Evolutionary conservation across 176 grass and related monocot genomes (phyloP), one percentile per base, ranked within the genome.

Genomic region (Musa beccarii): DNA sequence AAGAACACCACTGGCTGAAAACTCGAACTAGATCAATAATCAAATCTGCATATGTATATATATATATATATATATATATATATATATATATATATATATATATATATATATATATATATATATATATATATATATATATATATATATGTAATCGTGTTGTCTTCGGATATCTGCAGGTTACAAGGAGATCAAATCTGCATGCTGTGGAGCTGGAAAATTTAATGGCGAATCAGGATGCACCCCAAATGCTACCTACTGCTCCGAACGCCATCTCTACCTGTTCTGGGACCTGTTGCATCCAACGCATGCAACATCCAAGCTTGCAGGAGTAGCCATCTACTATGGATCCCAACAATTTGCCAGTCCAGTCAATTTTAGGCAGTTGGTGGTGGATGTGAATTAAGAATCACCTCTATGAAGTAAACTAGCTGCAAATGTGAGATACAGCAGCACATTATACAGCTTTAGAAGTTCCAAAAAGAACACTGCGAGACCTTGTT

Each of bases 261-360:
- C 6, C 0, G 55, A 82, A 52, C 85, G 84, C 7, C 64, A n/a
- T 52, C 80, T 59, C 29, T 65, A 85, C 49, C 74, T 96, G 54
- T 96, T 92, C 83, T 96, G 85, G 87, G 93, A 96, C 78, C 49
- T 54, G 15, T 81, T 76, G 59, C 93, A 96, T 66, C 79, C 87
- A 0, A 88, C 87, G 3, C 77, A 88, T 0, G 66, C 76, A 12
- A 80, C 68, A 9, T 73, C 85, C 1, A 19, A 49, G 19, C 2
- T 85, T 10, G 78, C 49, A 22, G 81, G 90, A 19, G 0, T 21
- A 0, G 57, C 10, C 63, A 82, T 96, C 12, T 90, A 83, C 70
- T 4, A 1, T 53, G 87, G 81, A 71, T 52, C 51, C 8, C 76
- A 34, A 53, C 3, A 10, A 10, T 92, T 85, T 72, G 81, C 87